phyloP scores from a whole-genome alignment of 208 protist species.

The Vickermania spadyakhi region DNA sequence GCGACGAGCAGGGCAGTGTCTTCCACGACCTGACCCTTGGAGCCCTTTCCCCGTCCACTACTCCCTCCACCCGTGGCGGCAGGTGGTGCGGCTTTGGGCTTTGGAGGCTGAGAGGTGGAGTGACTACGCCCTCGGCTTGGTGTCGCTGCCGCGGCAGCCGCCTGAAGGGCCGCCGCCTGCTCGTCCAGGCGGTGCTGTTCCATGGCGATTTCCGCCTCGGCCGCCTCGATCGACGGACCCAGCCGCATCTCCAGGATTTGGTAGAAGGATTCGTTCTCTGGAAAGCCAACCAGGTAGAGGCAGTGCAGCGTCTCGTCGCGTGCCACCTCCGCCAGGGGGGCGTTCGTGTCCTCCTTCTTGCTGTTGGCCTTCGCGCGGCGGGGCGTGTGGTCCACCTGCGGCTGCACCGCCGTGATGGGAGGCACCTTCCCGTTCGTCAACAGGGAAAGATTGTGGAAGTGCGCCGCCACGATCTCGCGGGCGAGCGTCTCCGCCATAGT shows the following conservation, averaged over 20 bases:
- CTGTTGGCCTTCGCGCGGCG: neutral
- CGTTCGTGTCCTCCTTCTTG: neutral
- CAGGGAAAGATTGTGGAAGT: conserved; percentile 58
- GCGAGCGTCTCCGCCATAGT: conserved; percentile 34
- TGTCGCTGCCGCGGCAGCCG: neutral
- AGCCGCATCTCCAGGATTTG: conserved; percentile 36
- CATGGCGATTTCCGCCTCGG: conserved; percentile 36
- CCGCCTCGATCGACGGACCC: conserved; percentile 18
- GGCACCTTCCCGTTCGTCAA: conserved; percentile 13
- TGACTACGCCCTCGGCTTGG: neutral
- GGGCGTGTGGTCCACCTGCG: neutral
- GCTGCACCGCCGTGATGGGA: neutral
- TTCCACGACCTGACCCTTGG: neutral
- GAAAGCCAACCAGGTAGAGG: conserved; percentile 59
- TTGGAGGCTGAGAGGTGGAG: neutral
- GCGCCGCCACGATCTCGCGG: conserved; percentile 42
- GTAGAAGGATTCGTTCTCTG: conserved; percentile 47
- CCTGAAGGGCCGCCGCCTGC: neutral
- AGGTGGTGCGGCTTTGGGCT: neutral
- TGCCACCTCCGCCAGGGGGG: neutral
- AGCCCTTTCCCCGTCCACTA: neutral
- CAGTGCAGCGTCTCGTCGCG: neutral
- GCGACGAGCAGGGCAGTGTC: neutral
- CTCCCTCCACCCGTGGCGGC: neutral
- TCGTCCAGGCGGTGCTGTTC: conserved; percentile 21